These are phyloP conservation scores for Gossypium trilobum DNA, from an alignment of 441 rosid species.

Conservation along the genomic window DNA sequence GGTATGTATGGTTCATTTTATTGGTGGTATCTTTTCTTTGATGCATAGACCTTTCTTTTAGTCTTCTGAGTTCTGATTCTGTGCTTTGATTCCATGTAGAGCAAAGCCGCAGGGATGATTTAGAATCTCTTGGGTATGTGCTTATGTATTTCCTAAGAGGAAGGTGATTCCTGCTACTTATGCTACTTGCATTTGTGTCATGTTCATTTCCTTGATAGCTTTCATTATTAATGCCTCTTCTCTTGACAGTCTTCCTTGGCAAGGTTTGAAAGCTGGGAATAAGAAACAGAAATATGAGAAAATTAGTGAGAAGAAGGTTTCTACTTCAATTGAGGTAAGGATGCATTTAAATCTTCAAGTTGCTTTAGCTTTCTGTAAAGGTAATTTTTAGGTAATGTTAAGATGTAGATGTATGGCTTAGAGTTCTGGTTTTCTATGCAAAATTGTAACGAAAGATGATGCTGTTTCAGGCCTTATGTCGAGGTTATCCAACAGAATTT, in stretches of 20 bases:
- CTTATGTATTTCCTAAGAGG: slow-evolving; percentile 93
- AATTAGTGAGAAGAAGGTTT: slow-evolving; percentile 93
- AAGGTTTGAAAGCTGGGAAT: slow-evolving; percentile 93
- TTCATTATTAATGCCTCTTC: slow-evolving; percentile 14
- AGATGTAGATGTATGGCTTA: slow-evolving; percentile 19
- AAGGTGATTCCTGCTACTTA: slow-evolving; percentile 42
- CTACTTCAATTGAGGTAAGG: slow-evolving; percentile 88
- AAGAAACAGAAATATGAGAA: slow-evolving; percentile 97
- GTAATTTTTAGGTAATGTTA: slow-evolving; percentile 54
- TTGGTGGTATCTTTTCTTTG: background rate
- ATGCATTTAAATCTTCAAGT: background rate
- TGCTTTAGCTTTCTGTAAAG: slow-evolving; percentile 27
- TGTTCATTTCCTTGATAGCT: slow-evolving; percentile 10
- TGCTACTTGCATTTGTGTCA: slow-evolving; percentile 10
- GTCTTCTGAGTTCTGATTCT: background rate
- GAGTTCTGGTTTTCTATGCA: background rate
- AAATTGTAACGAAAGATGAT: slow-evolving; percentile 48
- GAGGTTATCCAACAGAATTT: slow-evolving; percentile 92
- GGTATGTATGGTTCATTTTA: slow-evolving; percentile 31
- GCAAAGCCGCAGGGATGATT: slow-evolving; percentile 96
- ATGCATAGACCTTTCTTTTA: background rate
- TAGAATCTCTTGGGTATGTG: slow-evolving; percentile 95
- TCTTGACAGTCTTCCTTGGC: slow-evolving; percentile 90
- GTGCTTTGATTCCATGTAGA: slow-evolving; percentile 28
- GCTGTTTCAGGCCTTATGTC: slow-evolving; percentile 63